Evolutionary conservation across 129 eudicot genomes (phyloP).

Genomic region (Pittosporum tobira): DNA sequence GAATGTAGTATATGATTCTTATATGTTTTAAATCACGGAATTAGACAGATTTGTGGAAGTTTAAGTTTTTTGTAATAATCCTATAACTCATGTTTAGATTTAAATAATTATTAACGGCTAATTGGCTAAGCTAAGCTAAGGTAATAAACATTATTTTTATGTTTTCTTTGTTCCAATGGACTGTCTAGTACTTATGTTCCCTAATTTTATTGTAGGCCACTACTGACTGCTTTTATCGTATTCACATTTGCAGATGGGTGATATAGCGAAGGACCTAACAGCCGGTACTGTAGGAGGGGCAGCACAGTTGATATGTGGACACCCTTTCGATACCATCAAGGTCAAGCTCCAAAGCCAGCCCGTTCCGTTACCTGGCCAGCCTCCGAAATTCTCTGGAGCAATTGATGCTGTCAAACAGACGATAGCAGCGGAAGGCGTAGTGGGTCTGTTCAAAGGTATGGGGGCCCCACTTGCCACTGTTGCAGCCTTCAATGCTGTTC

Average conservation of each 20-base stretch:
- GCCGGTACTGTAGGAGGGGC: slow-evolving; percentile 96
- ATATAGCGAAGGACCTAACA: slow-evolving; percentile 70
- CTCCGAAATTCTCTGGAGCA: slow-evolving; percentile 71
- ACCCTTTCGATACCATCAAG: slow-evolving; percentile 93
- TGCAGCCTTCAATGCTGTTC: slow-evolving; percentile 92
- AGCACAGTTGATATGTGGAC: slow-evolving; percentile 78
- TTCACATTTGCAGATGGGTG: slow-evolving; percentile 63
- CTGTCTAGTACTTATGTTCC: neutral
- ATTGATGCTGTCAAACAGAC: slow-evolving; percentile 82
- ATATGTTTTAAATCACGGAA: too few species aligned
- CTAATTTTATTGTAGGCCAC: too few species aligned
- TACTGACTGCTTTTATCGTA: neutral
- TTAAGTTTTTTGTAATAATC: too few species aligned
- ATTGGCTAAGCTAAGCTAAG: neutral
- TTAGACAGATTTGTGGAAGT: too few species aligned
- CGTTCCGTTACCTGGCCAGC: slow-evolving; percentile 75
- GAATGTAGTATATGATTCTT: too few species aligned
- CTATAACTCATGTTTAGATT: neutral
- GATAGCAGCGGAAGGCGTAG: slow-evolving; percentile 72
- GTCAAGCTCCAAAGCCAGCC: slow-evolving; percentile 99
- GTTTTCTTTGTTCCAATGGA: neutral
- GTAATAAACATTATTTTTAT: neutral
- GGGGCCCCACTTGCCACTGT: slow-evolving; percentile 98
- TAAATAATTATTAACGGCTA: neutral
- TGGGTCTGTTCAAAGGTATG: slow-evolving; percentile 92